Evolutionary conservation across 208 protist genomes (phyloP).

Genomic region (Borovskyia barvae): DNA sequence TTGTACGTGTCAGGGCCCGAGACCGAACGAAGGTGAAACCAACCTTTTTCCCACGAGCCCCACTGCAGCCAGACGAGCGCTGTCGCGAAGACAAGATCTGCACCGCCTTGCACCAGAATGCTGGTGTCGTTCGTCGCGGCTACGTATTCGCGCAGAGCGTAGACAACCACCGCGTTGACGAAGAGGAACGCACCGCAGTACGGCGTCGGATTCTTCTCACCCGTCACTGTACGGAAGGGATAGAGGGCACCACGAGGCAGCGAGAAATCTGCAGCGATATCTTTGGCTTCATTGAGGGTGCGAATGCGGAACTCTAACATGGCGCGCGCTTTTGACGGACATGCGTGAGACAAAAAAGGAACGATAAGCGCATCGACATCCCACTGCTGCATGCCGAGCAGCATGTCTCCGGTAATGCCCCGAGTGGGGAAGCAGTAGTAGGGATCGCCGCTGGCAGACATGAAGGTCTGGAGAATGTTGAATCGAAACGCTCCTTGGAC

Average conservation of each 20-base stretch:
- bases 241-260: conserved; percentile 83
- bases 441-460: conserved; percentile 38
- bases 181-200: conserved; percentile 80
- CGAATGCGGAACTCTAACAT: conserved; percentile 86
- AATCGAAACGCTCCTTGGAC: conserved; percentile 83
- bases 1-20: conserved; percentile 87
- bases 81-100: conserved; percentile 79
- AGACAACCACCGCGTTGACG: conserved; percentile 84
- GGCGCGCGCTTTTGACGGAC: conserved; percentile 62
- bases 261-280: conserved; percentile 74
- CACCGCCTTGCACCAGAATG: conserved; percentile 75
- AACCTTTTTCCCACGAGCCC: conserved; percentile 79
- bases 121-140: conserved; percentile 75
- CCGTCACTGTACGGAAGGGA: conserved; percentile 79
- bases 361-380: conserved; percentile 87
- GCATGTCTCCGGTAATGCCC: conserved; percentile 68
- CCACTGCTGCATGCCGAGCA: conserved; percentile 82
- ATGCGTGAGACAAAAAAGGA: conserved; percentile 82
- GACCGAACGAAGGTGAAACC: conserved; percentile 84
- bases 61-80: conserved; percentile 85
- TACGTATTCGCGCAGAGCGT: conserved; percentile 79
- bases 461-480: conserved; percentile 83
- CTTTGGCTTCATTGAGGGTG: conserved; percentile 69
- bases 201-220: conserved; percentile 65
- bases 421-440: conserved; percentile 69